These are phyloP conservation scores for Schizopora paradoxa DNA, from an alignment of 1,284 basidiomycete species.

Conservation along the genomic window DNA sequence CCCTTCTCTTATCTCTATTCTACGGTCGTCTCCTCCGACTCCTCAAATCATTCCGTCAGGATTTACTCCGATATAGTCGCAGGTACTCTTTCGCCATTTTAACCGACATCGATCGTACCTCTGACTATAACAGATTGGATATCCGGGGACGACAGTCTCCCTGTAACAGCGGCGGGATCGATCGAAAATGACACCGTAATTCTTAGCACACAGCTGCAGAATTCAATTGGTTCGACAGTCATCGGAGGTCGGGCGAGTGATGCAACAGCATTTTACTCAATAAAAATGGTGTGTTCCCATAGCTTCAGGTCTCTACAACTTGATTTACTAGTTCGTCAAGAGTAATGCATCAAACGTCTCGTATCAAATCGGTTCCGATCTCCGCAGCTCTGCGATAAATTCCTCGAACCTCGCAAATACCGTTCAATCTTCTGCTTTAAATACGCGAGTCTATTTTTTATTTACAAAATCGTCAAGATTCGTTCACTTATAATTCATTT, in stretches of 20 bases:
- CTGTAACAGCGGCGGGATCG: conserved; percentile 29
- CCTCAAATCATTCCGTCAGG: conserved; percentile 30
- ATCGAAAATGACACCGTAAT: conserved; percentile 29
- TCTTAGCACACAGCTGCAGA: conserved; percentile 26
- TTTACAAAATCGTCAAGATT: too few relatives aligned
- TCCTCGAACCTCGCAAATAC: conserved; percentile 31
- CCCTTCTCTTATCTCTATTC: conserved; percentile 38
- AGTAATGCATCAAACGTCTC: conserved; percentile 25
- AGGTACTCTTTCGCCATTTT: conserved; percentile 11
- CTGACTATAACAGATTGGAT: conserved; percentile 34
- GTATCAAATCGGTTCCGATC: conserved; percentile 29
- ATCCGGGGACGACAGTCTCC: conserved; percentile 25
- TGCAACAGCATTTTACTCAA: conserved; percentile 31
- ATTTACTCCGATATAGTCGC: conserved; percentile 34
- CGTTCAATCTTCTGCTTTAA: conserved; percentile 28
- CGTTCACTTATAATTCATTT: conserved; percentile 19
- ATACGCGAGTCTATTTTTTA: conserved; percentile 23
- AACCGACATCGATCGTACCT: neutral
- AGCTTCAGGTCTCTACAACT: neutral
- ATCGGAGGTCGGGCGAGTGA: conserved; percentile 32
- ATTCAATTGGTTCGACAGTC: conserved; percentile 25
- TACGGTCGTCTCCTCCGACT: conserved; percentile 32
- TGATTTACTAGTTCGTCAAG: conserved; percentile 1
- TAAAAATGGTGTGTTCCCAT: conserved; percentile 23
- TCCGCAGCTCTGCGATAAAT: conserved; percentile 28